Percentiles rank a stretch among this genome's conserved stretches.
These are phyloP conservation scores for Amanita pseudoporphyria DNA, from an alignment of 768 basidiomycete genomes.

Conservation along the genomic window DNA sequence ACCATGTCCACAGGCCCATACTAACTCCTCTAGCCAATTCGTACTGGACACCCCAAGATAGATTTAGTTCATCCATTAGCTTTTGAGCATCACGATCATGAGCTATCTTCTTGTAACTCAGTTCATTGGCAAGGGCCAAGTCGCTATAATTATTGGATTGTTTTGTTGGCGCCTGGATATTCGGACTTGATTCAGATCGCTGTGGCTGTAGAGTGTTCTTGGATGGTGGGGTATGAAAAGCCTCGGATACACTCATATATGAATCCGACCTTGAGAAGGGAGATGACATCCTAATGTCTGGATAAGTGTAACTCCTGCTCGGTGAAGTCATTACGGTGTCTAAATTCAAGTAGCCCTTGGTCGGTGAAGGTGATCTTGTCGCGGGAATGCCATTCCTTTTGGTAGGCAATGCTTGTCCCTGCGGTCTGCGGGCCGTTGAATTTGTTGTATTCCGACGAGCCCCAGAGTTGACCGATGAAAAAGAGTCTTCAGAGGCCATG, in stretches of 20 bases:
- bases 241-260: background rate
- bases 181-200: background rate
- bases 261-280: background rate
- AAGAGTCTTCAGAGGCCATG: background rate
- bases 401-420: background rate
- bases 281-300: background rate
- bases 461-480: background rate
- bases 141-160: background rate
- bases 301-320: background rate
- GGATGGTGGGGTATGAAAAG: background rate
- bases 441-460: background rate
- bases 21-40: slow-evolving; percentile 36
- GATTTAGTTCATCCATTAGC: slow-evolving; percentile 24
- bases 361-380: too few species aligned
- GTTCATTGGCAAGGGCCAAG: slow-evolving; percentile 15
- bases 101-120: slow-evolving; percentile 22
- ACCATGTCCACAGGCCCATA: slow-evolving; percentile 31
- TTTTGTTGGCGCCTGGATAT: background rate
- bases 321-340: too few species aligned
- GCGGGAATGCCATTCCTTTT: background rate
- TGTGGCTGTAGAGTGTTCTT: background rate
- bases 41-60: slow-evolving; percentile 38
- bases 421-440: background rate
- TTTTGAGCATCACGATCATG: slow-evolving; percentile 25
- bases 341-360: too few species aligned